These are phyloP conservation scores for Ampelocalamus luodianensis DNA, from an alignment of 176 grass and related monocot species.

Conservation along the genomic window DNA sequence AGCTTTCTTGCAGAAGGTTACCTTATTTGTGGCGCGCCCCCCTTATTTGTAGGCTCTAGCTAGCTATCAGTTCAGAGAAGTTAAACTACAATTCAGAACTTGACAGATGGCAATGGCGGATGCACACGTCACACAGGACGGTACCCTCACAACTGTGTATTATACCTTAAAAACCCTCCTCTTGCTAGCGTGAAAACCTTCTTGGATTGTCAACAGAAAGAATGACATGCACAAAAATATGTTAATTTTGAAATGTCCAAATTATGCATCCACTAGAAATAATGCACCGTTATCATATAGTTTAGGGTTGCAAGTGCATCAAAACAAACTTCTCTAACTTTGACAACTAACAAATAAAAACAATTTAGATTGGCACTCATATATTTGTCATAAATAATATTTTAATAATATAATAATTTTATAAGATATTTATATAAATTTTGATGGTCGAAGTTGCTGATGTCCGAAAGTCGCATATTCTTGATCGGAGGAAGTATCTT, in stretches of 20 bases:
- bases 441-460: too few species aligned
- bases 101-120: neutral
- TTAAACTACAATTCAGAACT: neutral
- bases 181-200: neutral
- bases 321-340: too few species aligned
- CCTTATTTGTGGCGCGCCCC: too few species aligned
- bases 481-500: too few species aligned
- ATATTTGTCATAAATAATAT: too few species aligned
- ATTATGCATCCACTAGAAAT: neutral
- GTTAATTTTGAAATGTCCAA: neutral
- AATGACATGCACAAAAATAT: neutral
- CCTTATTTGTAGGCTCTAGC: neutral
- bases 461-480: too few species aligned
- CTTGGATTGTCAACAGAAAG: neutral
- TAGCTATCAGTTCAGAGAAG: neutral
- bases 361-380: too few species aligned
- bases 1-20: constrained; percentile 21
- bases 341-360: too few species aligned
- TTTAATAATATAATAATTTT: too few species aligned
- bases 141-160: neutral
- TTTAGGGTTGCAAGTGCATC: neutral
- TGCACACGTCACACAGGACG: neutral
- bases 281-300: neutral
- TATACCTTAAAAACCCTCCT: neutral
- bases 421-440: too few species aligned